Evolutionary conservation across 805 yeast genomes (phyloP).

Genomic region (Kazachstania kunashirensis): DNA sequence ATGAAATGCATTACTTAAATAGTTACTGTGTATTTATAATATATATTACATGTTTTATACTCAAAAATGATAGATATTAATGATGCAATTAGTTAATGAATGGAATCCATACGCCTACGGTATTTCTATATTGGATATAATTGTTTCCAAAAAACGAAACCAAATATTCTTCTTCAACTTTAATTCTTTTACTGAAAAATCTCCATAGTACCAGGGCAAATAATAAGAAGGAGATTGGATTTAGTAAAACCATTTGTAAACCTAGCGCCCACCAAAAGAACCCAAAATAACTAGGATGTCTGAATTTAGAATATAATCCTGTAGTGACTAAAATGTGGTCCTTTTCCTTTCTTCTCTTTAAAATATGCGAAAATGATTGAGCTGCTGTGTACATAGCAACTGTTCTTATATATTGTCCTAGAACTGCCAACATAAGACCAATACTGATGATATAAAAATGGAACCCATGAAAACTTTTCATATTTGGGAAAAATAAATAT

Average conservation of each 20-base stretch:
- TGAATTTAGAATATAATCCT: slow-evolving; percentile 56
- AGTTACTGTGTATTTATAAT: too few relatives aligned
- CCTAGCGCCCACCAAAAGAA: slow-evolving; percentile 93
- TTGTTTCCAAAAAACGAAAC: slow-evolving; percentile 60
- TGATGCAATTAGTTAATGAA: slow-evolving; percentile 35
- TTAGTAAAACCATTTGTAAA: slow-evolving; percentile 59
- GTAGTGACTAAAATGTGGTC: slow-evolving; percentile 61
- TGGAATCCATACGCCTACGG: slow-evolving; percentile 56
- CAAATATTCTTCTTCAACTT: slow-evolving; percentile 58
- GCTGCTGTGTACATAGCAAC: slow-evolving; percentile 84
- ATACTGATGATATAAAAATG: slow-evolving; percentile 15
- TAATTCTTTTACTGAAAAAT: slow-evolving; percentile 63
- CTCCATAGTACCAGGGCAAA: slow-evolving; percentile 52
- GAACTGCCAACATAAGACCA: slow-evolving; percentile 39
- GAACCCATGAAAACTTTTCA: slow-evolving; percentile 16
- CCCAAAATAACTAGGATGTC: slow-evolving; percentile 92
- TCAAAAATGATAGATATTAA: too few relatives aligned
- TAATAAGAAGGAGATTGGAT: slow-evolving; percentile 46
- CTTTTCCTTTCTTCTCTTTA: slow-evolving; percentile 42
- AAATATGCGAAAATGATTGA: slow-evolving; percentile 72
- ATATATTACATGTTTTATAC: too few relatives aligned
- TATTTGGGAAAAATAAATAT: slow-evolving; percentile 32
- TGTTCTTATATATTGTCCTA: slow-evolving; percentile 64
- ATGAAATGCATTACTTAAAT: too few relatives aligned
- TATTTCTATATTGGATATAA: slow-evolving; percentile 43